These are phyloP conservation scores for Neofusicoccum sp. DNA, from an alignment of 2,329 filamentous ascomycete genomes.

Conservation along the genomic window DNA sequence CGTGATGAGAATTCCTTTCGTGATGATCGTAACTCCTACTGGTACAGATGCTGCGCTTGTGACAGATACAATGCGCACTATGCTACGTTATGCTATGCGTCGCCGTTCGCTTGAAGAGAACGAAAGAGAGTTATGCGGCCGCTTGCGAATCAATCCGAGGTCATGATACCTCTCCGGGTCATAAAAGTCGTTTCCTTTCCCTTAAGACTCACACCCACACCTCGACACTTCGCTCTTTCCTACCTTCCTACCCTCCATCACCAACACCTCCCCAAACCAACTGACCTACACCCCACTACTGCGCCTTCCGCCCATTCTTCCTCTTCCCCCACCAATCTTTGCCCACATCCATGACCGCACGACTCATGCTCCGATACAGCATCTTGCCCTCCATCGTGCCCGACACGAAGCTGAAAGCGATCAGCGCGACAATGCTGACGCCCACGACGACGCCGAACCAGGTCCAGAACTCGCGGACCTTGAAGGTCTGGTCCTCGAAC, in stretches of 20 bases:
- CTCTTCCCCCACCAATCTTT: conserved; percentile 2
- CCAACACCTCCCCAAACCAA: neutral
- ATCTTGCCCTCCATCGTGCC: conserved; percentile 57
- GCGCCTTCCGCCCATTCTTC: neutral
- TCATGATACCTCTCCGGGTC: too few relatives aligned
- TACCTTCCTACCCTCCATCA: neutral
- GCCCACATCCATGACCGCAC: conserved; percentile 25
- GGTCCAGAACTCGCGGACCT: conserved; percentile 64
- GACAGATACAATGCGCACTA: too few relatives aligned
- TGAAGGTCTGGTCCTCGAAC: conserved; percentile 61
- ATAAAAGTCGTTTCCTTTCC: too few relatives aligned
- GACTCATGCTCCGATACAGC: conserved; percentile 46
- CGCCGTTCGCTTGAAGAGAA: too few relatives aligned
- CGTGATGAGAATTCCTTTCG: too few relatives aligned
- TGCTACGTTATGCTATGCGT: too few relatives aligned
- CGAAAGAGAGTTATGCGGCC: too few relatives aligned
- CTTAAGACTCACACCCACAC: too few relatives aligned
- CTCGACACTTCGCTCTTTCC: too few relatives aligned
- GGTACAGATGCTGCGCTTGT: too few relatives aligned
- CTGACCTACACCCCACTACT: neutral
- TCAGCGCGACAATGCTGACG: conserved; percentile 58
- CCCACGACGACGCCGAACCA: conserved; percentile 63
- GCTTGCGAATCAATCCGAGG: too few relatives aligned
- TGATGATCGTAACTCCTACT: too few relatives aligned
- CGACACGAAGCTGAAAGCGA: conserved; percentile 57